A percentile compares a stretch with the other conserved stretches of the same genome.
phyloP scores from a whole-genome alignment of 352 stramenopile genomes.

The Phytophthora chlamydospora region DNA sequence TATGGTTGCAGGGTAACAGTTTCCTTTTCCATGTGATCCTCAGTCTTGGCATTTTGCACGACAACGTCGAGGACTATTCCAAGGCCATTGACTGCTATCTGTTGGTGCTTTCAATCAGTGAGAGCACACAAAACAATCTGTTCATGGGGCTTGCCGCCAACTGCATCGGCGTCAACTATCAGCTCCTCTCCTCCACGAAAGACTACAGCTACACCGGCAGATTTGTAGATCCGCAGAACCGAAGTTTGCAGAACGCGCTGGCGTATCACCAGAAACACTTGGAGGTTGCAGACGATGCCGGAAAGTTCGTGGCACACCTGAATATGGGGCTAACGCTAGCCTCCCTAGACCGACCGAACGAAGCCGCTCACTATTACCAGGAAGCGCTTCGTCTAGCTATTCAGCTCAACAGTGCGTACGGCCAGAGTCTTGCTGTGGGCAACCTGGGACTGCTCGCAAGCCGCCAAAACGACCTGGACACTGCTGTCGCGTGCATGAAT shows the following conservation, averaged over 20 bases:
- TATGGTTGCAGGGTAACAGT: background rate
- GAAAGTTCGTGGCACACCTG: constrained; percentile 86
- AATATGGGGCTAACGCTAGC: constrained; percentile 87
- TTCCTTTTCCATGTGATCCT: background rate
- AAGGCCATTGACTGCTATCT: constrained; percentile 89
- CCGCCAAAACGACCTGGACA: constrained; percentile 82
- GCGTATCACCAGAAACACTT: constrained; percentile 83
- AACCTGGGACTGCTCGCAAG: constrained; percentile 88
- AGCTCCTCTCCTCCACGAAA: constrained; percentile 66
- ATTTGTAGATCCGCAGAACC: constrained; percentile 62
- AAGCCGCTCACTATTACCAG: constrained; percentile 85
- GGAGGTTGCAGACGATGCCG: constrained; percentile 78
- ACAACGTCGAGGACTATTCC: constrained; percentile 86
- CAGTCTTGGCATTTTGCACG: constrained; percentile 84
- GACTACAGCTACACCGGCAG: constrained; percentile 78
- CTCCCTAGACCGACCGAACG: constrained; percentile 65
- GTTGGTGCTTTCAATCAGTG: constrained; percentile 85
- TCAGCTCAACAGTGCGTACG: constrained; percentile 83
- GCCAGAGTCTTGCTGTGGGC: constrained; percentile 86
- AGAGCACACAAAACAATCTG: constrained; percentile 76
- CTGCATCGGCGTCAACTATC: constrained; percentile 90
- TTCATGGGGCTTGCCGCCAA: constrained; percentile 85
- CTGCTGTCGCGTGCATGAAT: constrained; percentile 85
- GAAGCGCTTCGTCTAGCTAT: constrained; percentile 88
- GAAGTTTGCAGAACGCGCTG: constrained; percentile 53